Base-by-base conservation (phyloP, 352 stramenopile genomes). In the Elongisporangium senticosum region DNA sequence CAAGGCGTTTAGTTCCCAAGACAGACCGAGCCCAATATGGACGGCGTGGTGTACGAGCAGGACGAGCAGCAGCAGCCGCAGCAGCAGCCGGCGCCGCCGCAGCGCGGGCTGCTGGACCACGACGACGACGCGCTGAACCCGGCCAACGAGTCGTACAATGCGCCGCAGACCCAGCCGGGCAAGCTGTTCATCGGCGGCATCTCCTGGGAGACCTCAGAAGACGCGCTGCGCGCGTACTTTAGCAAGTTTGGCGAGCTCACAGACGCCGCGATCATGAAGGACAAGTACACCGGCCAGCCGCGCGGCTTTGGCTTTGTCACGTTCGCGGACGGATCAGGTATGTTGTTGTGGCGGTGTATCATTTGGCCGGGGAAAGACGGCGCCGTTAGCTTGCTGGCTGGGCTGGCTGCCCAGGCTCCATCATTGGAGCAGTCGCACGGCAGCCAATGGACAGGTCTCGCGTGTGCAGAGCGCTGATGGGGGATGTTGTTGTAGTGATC, bases 261-360 rank as follows among this genome's bases (percentile, higher is more conserved):
- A 26, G 86, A 96, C 58, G 89, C 89, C 10, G 87, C 84, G 55
- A 66, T 97, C 48, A 97, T 97, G 89, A 95, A 96, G 70, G 89
- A 97, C 80, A 95, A 96, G 69, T 96, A 93, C 74, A 97, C 90
- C 37, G 90, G 89, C 28, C 83, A 97, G 65, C 87, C 90, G 37
- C 75, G 91, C 33, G 92, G 92, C 49, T 98, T 98, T 59, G 92
- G 90, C 53, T 98, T 98, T 61, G 90, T 98, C 40, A 97, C 89
- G 62, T 97, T 97, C 60, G 86, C 83, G n/a, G 89, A 97, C 63
- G 62, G 80, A 14, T 69, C 81, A 89, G 85, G 87, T 96, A 87
- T 19, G 54, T 17, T 15, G 14, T 15, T 40, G 33, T 59, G 11
- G 52, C n/a, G 17, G 23, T 58, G 17, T 24, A 55, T 56, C 22